These are phyloP conservation scores for Osmanthus fragrans DNA, from an alignment of 257 asterid genomes.

Conservation along the genomic window DNA sequence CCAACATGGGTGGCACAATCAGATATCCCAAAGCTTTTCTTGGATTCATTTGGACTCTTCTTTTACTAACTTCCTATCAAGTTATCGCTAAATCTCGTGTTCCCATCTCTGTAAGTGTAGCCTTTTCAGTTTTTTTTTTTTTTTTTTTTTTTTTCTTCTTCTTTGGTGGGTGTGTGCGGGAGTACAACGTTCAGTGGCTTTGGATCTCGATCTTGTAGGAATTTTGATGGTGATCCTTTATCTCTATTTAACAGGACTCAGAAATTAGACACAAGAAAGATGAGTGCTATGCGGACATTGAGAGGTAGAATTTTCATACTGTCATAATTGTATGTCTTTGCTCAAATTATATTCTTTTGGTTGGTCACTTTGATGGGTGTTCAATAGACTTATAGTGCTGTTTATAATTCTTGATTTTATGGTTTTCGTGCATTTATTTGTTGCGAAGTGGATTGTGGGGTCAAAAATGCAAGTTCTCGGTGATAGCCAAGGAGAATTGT, in stretches of 20 bases:
- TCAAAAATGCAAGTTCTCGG: slow-evolving; percentile 65
- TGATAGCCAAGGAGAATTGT: slow-evolving; percentile 79
- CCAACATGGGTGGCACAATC: neutral
- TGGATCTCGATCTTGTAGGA: neutral
- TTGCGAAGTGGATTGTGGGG: slow-evolving; percentile 87
- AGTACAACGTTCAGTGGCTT: neutral
- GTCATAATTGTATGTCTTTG: neutral
- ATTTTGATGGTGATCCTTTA: neutral
- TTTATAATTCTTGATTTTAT: slow-evolving; percentile 8
- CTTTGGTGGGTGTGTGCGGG: neutral
- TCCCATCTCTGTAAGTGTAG: slow-evolving; percentile 65
- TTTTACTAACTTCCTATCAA: slow-evolving; percentile 33
- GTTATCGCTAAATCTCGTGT: slow-evolving; percentile 67
- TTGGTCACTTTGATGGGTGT: neutral
- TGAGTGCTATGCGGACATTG: slow-evolving; percentile 82
- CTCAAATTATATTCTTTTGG: neutral
- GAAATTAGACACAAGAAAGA: slow-evolving; percentile 70
- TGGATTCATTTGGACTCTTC: slow-evolving; percentile 24
- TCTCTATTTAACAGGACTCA: slow-evolving; percentile 42
- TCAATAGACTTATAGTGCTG: neutral
- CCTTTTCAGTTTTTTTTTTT: neutral
- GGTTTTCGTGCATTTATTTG: slow-evolving; percentile 17
- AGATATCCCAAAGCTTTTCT: neutral
- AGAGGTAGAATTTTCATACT: slow-evolving; percentile 52
- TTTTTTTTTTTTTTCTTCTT: neutral